Evolutionary conservation across 2,329 filamentous ascomycete species (phyloP).

Genomic region (Penicillium oxalicum): DNA sequence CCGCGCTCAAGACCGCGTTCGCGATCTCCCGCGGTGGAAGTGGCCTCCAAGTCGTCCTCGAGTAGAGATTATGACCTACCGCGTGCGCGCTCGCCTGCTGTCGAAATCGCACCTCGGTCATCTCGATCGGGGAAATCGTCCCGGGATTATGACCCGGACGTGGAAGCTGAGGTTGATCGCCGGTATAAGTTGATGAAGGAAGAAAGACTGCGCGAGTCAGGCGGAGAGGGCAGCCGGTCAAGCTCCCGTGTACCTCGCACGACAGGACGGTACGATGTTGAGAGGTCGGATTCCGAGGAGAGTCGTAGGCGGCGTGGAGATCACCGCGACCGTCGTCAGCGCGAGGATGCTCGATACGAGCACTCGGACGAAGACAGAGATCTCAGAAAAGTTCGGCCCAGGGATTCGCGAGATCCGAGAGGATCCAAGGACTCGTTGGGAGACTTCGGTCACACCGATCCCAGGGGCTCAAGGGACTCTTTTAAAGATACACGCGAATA

Average conservation of each 20-base stretch:
- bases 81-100: slow-evolving; percentile 22
- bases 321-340: neutral
- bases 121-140: neutral
- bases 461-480: neutral
- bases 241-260: slow-evolving; percentile 14
- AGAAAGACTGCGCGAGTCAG: slow-evolving; percentile 5
- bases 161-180: slow-evolving; percentile 20
- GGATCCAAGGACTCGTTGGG: neutral
- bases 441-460: slow-evolving; percentile 1
- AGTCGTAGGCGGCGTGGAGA: slow-evolving; percentile 1
- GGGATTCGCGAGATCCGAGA: neutral
- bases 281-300: slow-evolving; percentile 20
- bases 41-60: neutral
- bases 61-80: slow-evolving; percentile 13
- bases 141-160: slow-evolving; percentile 11
- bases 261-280: slow-evolving; percentile 18
- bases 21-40: slow-evolving; percentile 2
- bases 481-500: neutral
- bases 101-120: slow-evolving; percentile 13
- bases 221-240: slow-evolving; percentile 4
- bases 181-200: slow-evolving; percentile 18
- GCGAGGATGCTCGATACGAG: slow-evolving; percentile 23
- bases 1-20: slow-evolving; percentile 22
- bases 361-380: slow-evolving; percentile 20
- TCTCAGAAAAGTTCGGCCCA: slow-evolving; percentile 5